A percentile compares a stretch with the other conserved stretches of the same genome.
These are phyloP conservation scores for Aphanocladium album DNA, from an alignment of 2,329 filamentous ascomycete genomes.

Conservation along the genomic window DNA sequence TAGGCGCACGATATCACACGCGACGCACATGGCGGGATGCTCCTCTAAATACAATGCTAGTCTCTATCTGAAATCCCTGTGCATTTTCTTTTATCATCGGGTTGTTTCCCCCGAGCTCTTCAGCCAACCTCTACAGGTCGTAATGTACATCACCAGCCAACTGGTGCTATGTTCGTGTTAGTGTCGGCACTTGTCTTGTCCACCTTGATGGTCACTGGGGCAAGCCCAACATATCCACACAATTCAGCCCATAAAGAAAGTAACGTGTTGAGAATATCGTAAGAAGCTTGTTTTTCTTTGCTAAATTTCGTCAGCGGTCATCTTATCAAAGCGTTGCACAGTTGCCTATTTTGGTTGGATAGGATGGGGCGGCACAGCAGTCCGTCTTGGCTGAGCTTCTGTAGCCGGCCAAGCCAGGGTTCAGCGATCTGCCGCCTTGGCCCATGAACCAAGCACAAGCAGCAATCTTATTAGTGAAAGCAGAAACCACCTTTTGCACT, in stretches of 20 bases:
- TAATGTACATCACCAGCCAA: neutral
- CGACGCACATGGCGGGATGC: neutral
- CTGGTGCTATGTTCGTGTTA: neutral
- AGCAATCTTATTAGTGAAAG: too few relatives aligned
- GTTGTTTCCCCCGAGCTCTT: neutral
- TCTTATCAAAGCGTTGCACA: neutral
- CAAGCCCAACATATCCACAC: neutral
- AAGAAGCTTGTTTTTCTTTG: neutral
- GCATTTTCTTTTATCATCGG: neutral
- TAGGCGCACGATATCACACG: too few relatives aligned
- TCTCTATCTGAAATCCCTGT: neutral
- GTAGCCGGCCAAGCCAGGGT: neutral
- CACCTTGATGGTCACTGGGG: constrained; percentile 5
- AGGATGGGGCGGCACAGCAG: neutral
- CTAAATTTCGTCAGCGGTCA: neutral
- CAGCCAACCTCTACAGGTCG: neutral
- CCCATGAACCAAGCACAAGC: neutral
- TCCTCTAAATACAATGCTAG: neutral
- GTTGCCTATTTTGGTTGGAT: neutral
- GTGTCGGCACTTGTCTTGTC: constrained; percentile 1
- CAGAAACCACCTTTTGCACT: too few relatives aligned
- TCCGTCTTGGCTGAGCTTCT: neutral
- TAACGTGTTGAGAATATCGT: neutral
- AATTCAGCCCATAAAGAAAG: neutral
- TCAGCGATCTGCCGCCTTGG: neutral